Evolutionary conservation across 306 rosid genomes (phyloP), one percentile per base, ranked within the genome.

Genomic region (Cicer pinnatifidum): DNA sequence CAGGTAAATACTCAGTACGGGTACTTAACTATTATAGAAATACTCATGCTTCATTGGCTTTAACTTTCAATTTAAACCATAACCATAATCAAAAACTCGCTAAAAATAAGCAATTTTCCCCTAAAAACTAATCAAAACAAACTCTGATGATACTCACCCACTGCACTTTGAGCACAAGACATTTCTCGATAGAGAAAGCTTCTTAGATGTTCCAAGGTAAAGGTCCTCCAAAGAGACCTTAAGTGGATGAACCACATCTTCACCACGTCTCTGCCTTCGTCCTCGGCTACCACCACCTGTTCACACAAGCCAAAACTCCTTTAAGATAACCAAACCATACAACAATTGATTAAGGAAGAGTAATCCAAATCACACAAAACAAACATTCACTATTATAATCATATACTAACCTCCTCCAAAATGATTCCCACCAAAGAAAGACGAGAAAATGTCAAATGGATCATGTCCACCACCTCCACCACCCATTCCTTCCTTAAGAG

Each of bases 401-500:
- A 76, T 62, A 92, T 28, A 28, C 33, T 28, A 28, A 28, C 33
- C 33, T 28, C 4, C 33, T 28, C 97, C 96, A 35, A 68, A 92
- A 92, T 6, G 92, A 78, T 78, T 85, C 13, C 93, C 94, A 64
- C 98, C 96, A 78, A 93, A 93, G 96, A 93, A 93, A 23, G 97
- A 91, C 28, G 82, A 86, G 86, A 93, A 93, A 28, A 93, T 91
- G 72, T 93, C 98, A 78, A 91, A 93, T 10, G 98, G 98, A n/a
- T 91, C 97, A 4, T 89, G 97, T 66, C 89, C 98, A 0, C 92
- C 98, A 2, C 96, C 94, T 6, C 94, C 96, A 19, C 90, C 97
- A 9, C 96, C 98, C 97, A 91, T 85, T 86, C 98, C 98, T 85
- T 93, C 97, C 89, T 93, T 93, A 16, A 93, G 97, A 3, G 96